Conservation (phyloP, 495 filamentous ascomycete genomes). For the Hypoxylon crocopeplum region DNA sequence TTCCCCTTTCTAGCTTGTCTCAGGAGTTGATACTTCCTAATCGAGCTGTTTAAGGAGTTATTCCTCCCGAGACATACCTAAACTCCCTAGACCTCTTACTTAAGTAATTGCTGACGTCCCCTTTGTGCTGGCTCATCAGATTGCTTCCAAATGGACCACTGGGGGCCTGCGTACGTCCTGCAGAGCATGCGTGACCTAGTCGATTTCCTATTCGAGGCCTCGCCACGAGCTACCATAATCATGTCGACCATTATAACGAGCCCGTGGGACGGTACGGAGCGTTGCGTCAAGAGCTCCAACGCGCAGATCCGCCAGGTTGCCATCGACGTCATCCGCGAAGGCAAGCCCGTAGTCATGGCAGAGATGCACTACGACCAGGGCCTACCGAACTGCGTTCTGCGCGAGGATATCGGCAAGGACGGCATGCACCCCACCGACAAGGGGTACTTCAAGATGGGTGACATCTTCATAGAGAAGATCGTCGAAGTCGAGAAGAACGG, state of each 20-base stretch:
- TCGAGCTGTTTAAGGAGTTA: too few species aligned
- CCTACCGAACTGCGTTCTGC: constrained; percentile 38
- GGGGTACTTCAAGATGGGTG: constrained; percentile 57
- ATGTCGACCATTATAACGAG: constrained; percentile 37
- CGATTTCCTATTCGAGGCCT: constrained; percentile 39
- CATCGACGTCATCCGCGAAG: constrained; percentile 46
- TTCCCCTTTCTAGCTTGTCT: too few species aligned
- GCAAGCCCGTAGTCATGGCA: constrained; percentile 37
- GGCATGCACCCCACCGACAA: constrained; percentile 51
- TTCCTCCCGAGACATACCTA: too few species aligned
- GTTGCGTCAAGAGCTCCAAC: constrained; percentile 43
- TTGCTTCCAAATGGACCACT: constrained; percentile 40
- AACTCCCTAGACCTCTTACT: too few species aligned
- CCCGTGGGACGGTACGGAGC: constrained; percentile 40
- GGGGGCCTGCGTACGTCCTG: constrained; percentile 34
- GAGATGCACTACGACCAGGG: constrained; percentile 38
- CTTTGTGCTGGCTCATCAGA: constrained; percentile 41
- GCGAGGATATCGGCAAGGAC: constrained; percentile 35
- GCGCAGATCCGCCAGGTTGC: constrained; percentile 46
- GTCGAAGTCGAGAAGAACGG: constrained; percentile 44
- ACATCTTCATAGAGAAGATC: constrained; percentile 52
- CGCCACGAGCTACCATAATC: constrained; percentile 38
- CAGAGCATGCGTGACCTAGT: constrained; percentile 39
- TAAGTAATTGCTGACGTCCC: too few species aligned
- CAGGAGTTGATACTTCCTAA: too few species aligned